Evolutionary conservation across 805 yeast species (phyloP).

Genomic region (Kurtzmaniella cleridarum): DNA sequence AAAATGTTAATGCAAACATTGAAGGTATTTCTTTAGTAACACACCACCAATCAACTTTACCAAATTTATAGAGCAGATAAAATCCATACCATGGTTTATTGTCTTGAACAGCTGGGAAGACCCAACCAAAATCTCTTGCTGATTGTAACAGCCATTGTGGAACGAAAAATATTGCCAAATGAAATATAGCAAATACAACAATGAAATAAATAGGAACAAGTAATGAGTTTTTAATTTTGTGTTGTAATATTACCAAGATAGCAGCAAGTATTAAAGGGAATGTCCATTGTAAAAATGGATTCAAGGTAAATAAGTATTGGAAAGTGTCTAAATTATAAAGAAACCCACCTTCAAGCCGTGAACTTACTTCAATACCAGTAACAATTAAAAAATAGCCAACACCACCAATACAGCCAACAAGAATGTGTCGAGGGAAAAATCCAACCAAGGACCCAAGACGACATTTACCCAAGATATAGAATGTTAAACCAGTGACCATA

Average conservation of each 20-base stretch:
- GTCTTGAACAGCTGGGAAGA: slow-evolving; percentile 61
- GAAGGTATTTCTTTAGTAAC: slow-evolving; percentile 73
- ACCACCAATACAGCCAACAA: slow-evolving; percentile 97
- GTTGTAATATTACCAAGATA: slow-evolving; percentile 53
- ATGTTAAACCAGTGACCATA: slow-evolving; percentile 79
- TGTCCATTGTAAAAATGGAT: slow-evolving; percentile 43
- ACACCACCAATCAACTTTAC: slow-evolving; percentile 68
- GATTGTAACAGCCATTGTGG: slow-evolving; percentile 59
- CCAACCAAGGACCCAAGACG: slow-evolving; percentile 83
- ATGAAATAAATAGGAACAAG: slow-evolving; percentile 81
- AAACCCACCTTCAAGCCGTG: slow-evolving; percentile 71
- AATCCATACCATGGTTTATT: slow-evolving; percentile 88
- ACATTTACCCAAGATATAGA: slow-evolving; percentile 71
- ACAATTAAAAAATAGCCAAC: slow-evolving; percentile 89
- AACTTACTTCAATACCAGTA: slow-evolving; percentile 89
- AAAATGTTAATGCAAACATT: slow-evolving; percentile 92
- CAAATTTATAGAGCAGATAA: slow-evolving; percentile 66
- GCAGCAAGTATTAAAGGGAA: slow-evolving; percentile 64
- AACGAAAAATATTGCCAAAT: slow-evolving; percentile 55
- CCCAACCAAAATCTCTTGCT: slow-evolving; percentile 79
- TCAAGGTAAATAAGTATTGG: slow-evolving; percentile 38
- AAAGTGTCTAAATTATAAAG: slow-evolving; percentile 59
- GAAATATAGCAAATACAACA: slow-evolving; percentile 62
- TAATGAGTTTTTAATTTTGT: slow-evolving; percentile 54
- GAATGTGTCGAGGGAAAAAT: slow-evolving; percentile 91